Evolutionary conservation across 345 rosid species (phyloP), one percentile per base, ranked within the genome.

Genomic region (Aquilaria malaccensis): DNA sequence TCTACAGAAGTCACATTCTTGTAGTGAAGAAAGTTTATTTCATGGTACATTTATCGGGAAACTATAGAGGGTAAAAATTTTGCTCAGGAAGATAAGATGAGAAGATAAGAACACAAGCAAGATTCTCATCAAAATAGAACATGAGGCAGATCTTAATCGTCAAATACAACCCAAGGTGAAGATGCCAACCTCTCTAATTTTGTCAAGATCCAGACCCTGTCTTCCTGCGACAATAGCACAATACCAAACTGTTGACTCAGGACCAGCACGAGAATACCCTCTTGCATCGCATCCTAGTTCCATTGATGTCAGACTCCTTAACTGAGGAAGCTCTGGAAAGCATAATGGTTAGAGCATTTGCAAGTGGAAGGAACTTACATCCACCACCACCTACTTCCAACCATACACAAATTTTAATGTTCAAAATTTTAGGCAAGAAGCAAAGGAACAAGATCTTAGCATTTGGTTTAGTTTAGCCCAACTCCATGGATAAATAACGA

Each of bases 251-350:
- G 61, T 46, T 32, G 72, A 75, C 59, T 87, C 85, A 72, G 50
- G 78, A 64, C 97, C 98, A 72, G 97, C 97, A 73, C 89, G 89
- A 71, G 97, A 82, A 70, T 87, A 75, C 52, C 98, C 96, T 29
- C 82, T 77, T 32, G 98, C 87, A 77, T 93, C 95, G 71, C 98
- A 93, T 33, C 98, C 98, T 62, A 93, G 83, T 71, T 85, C 95
- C 80, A 72, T 79, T 41, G 98, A 89, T 48, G 94, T 80, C 61
- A 72, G 78, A 76, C 93, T 81, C 80, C 97, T 84, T 69, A 93
- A 74, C 71, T 87, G 95, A 51, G 91, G 94, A 76, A 93, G 88
- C 69, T 74, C 98, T 93, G 74, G 15, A 72, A 69, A 68, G 43
- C 50, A 63, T 6, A 65, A 60, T 29, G 50, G 64, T 7, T 33